Evolutionary conservation across 768 basidiomycete species (phyloP).

Genomic region (Suillus brevipes): DNA sequence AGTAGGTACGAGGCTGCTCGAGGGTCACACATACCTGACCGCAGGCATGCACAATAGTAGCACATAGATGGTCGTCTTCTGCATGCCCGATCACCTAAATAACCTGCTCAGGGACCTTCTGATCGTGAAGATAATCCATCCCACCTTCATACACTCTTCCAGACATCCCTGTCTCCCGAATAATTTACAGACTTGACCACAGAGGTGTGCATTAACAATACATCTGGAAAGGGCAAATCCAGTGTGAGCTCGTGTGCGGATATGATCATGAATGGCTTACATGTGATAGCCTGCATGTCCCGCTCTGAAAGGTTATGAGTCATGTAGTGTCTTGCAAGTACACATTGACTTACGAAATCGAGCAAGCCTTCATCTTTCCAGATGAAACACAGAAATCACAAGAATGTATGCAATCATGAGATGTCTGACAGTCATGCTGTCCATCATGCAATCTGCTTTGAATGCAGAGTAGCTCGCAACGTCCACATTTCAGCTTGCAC

Average conservation of each 20-base stretch:
- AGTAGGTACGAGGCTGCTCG: neutral
- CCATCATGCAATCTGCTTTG: constrained; percentile 45
- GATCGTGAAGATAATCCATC: neutral
- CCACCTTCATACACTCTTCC: constrained; percentile 52
- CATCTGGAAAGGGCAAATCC: constrained; percentile 40
- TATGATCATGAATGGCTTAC: constrained; percentile 26
- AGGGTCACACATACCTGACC: constrained; percentile 41
- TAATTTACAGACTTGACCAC: constrained; percentile 51
- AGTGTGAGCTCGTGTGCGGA: neutral
- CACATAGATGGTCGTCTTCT: constrained; percentile 53
- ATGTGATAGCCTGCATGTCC: constrained; percentile 58
- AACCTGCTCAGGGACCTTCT: neutral
- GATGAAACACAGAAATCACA: constrained; percentile 46
- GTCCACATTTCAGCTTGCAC: constrained; percentile 48
- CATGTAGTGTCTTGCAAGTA: neutral
- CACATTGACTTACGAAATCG: constrained; percentile 42
- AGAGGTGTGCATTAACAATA: constrained; percentile 49
- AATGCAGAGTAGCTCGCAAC: constrained; percentile 52
- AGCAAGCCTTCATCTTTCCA: constrained; percentile 37
- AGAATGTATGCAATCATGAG: constrained; percentile 44
- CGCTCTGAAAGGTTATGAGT: constrained; percentile 40
- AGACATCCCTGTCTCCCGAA: constrained; percentile 51
- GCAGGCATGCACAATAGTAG: constrained; percentile 53
- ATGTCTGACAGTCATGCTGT: constrained; percentile 50
- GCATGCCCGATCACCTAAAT: constrained; percentile 46